Evolutionary conservation across 2,329 filamentous ascomycete genomes (phyloP), one percentile per base, ranked within the genome.

Genomic region (Microdochium bolleyi): DNA sequence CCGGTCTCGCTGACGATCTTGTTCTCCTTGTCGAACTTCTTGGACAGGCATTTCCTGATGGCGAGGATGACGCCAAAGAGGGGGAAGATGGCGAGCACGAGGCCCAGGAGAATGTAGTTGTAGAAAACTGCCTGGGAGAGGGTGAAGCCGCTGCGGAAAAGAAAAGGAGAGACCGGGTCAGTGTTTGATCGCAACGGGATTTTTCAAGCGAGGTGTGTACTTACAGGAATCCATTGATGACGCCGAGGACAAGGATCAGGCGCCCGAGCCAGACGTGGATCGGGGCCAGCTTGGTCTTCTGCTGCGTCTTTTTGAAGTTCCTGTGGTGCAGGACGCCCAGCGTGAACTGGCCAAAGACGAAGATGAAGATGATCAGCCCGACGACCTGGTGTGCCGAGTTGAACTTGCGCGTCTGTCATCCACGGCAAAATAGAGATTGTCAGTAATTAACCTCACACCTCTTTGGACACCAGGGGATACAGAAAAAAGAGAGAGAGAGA

Each of bases 251-350:
- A 21, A 85, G 71, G 34, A 80, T 70, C 3, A 75, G 48, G 14
- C 81, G 74, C 2, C 83, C 83, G 2, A 82, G 67, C 75, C 80
- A 81, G 21, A 79, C 65, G 64, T 86, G 83, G 24, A 78, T 67
- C 19, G 70, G 75, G 51, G 77, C 73, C 32, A 81, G 70, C 57
- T 73, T 71, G 24, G 79, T 79, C 1, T 76, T 65, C 22, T 70
- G 55, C 53, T 75, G 67, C 2, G 76, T 80, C 62, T 71, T 68
- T 59, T 74, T 77, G 63, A 71, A 82, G 37, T 76, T 69, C 49
- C 72, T 68, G 59, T 84, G 82, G 57, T 84, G 78, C 52, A 82
- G 57, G 56, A 78, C 70, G 25, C 82, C 82, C 14, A 85, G 62
- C 1, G 69, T 64, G 54, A 82, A 76, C 58, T 84, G 80, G 4